A percentile compares a stretch with the other conserved stretches of the same genome.
These are phyloP conservation scores for Salvia rosmarinus DNA, from an alignment of 257 asterid genomes.

Conservation along the genomic window DNA sequence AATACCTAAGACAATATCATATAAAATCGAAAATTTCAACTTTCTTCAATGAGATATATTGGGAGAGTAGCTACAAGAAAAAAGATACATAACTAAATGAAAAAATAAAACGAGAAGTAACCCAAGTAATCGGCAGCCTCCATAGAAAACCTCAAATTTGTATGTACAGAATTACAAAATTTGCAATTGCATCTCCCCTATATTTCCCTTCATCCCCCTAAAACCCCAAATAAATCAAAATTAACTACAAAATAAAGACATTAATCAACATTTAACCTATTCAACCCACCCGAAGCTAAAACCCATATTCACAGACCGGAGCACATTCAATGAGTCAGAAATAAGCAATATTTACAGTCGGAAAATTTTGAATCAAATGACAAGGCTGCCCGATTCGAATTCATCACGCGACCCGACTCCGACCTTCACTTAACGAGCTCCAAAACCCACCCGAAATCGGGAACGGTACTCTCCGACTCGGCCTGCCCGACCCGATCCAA, in stretches of 20 bases:
- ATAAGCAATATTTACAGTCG: conserved; percentile 33
- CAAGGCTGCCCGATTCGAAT: conserved; percentile 29
- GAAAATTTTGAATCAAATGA: conserved; percentile 16
- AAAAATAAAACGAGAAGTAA: neutral
- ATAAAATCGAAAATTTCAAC: neutral
- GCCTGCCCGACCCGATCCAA: conserved; percentile 37
- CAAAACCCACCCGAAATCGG: conserved; percentile 61
- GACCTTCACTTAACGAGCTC: conserved; percentile 52
- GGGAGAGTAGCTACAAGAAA: neutral
- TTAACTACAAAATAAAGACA: conserved; percentile 31
- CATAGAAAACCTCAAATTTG: conserved; percentile 7
- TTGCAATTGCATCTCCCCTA: conserved; percentile 21
- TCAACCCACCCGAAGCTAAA: conserved; percentile 32
- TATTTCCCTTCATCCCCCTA: neutral
- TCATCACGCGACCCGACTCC: conserved; percentile 2
- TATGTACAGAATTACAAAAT: conserved; percentile 36
- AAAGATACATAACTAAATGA: neutral
- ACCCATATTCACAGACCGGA: conserved; percentile 33
- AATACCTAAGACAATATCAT: neutral
- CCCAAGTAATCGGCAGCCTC: conserved; percentile 27
- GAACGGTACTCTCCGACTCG: conserved; percentile 12
- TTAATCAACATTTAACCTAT: conserved; percentile 11
- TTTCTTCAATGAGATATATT: neutral
- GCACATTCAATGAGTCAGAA: conserved; percentile 24
- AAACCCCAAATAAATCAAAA: conserved; percentile 17